These are phyloP conservation scores for Penicillium verhagenii DNA, from an alignment of 495 filamentous ascomycete genomes.

Conservation along the genomic window DNA sequence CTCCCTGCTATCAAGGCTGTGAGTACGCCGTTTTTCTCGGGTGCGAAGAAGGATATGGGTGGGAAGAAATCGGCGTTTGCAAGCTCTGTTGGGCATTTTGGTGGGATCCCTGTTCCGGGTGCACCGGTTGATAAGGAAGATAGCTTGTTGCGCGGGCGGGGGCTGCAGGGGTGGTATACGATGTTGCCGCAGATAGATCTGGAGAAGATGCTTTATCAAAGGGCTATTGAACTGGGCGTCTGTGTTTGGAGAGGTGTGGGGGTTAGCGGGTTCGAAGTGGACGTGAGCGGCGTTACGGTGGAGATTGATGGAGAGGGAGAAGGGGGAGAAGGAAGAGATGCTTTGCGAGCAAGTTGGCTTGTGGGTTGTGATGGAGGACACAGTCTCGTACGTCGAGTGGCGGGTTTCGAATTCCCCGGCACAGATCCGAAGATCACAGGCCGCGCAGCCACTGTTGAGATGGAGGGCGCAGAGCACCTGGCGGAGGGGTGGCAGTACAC, in stretches of 20 bases:
- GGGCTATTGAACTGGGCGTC: conserved; percentile 25
- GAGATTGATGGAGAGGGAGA: background rate
- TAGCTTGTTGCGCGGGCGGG: background rate
- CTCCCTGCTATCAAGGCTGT: conserved; percentile 18
- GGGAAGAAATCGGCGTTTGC: conserved; percentile 9
- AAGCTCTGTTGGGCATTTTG: conserved; percentile 31
- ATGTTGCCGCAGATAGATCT: conserved; percentile 21
- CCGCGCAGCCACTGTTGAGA: conserved; percentile 12
- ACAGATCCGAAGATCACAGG: conserved; percentile 24
- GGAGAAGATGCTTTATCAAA: conserved; percentile 19
- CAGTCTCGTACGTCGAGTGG: conserved; percentile 17
- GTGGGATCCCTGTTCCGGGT: conserved; percentile 24
- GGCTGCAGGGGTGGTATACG: conserved; percentile 19
- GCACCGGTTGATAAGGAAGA: conserved; percentile 22
- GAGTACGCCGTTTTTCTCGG: background rate
- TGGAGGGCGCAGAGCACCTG: conserved; percentile 20
- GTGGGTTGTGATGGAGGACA: conserved; percentile 25
- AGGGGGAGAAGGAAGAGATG: background rate
- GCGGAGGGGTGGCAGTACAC: conserved; percentile 21
- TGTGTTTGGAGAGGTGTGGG: conserved; percentile 22
- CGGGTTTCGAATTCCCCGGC: conserved; percentile 20
- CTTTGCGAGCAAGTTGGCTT: conserved; percentile 15
- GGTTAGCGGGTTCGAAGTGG: conserved; percentile 5
- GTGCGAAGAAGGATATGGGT: background rate
- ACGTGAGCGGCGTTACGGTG: conserved; percentile 1